Conservation (phyloP, 1,284 basidiomycete species). For the Malassezia caprae region DNA sequence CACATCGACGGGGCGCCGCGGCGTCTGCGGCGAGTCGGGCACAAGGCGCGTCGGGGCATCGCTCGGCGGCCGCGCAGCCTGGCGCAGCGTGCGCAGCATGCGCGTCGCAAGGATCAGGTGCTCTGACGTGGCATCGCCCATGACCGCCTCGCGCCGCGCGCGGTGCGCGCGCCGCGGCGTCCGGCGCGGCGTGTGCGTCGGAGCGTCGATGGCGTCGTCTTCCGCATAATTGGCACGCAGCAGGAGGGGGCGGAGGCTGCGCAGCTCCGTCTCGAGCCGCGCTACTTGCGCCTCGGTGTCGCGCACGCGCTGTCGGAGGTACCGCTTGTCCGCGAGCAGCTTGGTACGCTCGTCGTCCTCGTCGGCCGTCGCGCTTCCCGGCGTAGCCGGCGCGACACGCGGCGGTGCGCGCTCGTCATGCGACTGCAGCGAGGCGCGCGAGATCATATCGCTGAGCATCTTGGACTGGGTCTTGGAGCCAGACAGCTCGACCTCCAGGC, state of each 20-base stretch:
- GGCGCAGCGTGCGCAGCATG: constrained; percentile 33
- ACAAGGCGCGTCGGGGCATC: background rate
- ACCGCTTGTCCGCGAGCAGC: constrained; percentile 42
- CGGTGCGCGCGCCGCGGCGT: constrained; percentile 22
- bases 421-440: constrained; percentile 26
- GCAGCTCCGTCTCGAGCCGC: constrained; percentile 42
- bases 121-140: constrained; percentile 51
- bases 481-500: constrained; percentile 41
- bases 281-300: constrained; percentile 42
- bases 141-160: constrained; percentile 27
- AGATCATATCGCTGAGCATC: constrained; percentile 39
- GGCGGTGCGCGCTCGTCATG: constrained; percentile 20
- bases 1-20: background rate
- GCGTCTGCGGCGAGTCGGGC: background rate
- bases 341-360: constrained; percentile 37
- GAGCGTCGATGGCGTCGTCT: background rate
- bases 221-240: constrained; percentile 27
- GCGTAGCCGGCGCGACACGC: background rate
- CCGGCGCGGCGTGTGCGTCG: constrained; percentile 11
- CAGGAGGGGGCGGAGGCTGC: constrained; percentile 35
- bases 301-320: constrained; percentile 35
- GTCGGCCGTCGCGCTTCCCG: background rate
- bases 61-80: constrained; percentile 13
- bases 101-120: constrained; percentile 49
- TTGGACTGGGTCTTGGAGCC: constrained; percentile 39